Evolutionary conservation across 371 early-diverging fungal genomes (phyloP), one percentile per base, ranked within the genome.

Genomic region (Rhizopus microsporus): DNA sequence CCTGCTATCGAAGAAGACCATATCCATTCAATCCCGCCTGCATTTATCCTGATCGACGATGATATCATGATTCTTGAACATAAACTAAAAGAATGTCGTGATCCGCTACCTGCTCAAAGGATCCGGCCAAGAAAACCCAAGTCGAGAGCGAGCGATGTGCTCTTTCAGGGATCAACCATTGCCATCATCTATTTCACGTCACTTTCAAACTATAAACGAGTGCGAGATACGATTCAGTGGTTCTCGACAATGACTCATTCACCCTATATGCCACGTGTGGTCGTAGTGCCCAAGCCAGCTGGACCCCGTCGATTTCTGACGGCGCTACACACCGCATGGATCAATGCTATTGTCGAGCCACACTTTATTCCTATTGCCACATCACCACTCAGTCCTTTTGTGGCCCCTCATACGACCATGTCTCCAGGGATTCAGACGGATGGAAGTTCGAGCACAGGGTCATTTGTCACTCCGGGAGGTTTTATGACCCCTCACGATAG

Each of bases 261-360:
- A 0, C 57, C 62, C 2, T 59, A 65, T 37, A 63, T 80, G 54
- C 84, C 85, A 8, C 82, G 84, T 34, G 75, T 88, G 3, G 69
- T 88, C 16, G 86, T 86, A 7, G 77, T 86, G 9, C 84, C 87
- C 10, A 88, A 88, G 53, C 88, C 88, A 0, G 86, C 83, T n/a
- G 87, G 87, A 5, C 88, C 88, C 7, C 74, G 86, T 15, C 78
- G 87, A 7, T 79, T 85, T 32, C 57, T 88, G 52, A 83, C 85
- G 0, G 86, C 87, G 0, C 68, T 88, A 15, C 86, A 85, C 62
- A 85, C 86, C 0, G 85, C 84, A 13, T 79, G 85, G 67, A 63
- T 75, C 54, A 76, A 78, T 47, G 77, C 81, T 0, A 62, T 77
- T 16, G 73, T 86, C 12, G 84, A 84, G 39, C 85, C 83, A 9